Evolutionary conservation across 2,329 filamentous ascomycete species (phyloP).

Genomic region (Penicillium sp.): DNA sequence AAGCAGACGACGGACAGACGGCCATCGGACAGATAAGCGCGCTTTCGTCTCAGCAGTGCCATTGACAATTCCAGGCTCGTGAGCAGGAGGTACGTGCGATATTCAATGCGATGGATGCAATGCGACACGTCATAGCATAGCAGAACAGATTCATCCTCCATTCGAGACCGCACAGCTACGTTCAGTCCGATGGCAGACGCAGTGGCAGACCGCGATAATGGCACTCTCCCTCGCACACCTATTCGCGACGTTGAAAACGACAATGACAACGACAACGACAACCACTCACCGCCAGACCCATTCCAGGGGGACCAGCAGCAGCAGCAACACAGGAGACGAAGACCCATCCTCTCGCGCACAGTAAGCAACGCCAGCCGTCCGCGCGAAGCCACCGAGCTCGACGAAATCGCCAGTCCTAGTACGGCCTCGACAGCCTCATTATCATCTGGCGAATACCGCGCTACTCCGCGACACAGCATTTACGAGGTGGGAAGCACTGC

Average conservation of each 20-base stretch:
- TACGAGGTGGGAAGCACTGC: slow-evolving; percentile 18
- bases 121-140: not conserved
- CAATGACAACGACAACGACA: not conserved
- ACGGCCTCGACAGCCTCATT: slow-evolving; percentile 22
- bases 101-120: not conserved
- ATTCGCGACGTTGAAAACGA: not conserved
- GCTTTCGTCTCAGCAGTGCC: not conserved
- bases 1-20: not conserved
- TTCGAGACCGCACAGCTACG: not conserved
- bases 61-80: too few relatives aligned
- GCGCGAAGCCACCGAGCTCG: slow-evolving; percentile 14
- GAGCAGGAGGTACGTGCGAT: too few relatives aligned
- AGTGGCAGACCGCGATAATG: not conserved
- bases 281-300: not conserved
- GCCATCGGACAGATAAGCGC: not conserved
- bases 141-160: not conserved
- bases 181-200: slow-evolving; percentile 9
- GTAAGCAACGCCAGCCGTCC: slow-evolving; percentile 7
- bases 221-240: not conserved
- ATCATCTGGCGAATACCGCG: slow-evolving; percentile 31
- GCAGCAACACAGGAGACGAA: not conserved
- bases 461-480: slow-evolving; percentile 20
- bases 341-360: not conserved
- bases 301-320: not conserved
- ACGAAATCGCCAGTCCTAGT: slow-evolving; percentile 3